phyloP scores from a whole-genome alignment of 2,329 filamentous ascomycete genomes.

The Paraphaeosphaeria sporulosa region DNA sequence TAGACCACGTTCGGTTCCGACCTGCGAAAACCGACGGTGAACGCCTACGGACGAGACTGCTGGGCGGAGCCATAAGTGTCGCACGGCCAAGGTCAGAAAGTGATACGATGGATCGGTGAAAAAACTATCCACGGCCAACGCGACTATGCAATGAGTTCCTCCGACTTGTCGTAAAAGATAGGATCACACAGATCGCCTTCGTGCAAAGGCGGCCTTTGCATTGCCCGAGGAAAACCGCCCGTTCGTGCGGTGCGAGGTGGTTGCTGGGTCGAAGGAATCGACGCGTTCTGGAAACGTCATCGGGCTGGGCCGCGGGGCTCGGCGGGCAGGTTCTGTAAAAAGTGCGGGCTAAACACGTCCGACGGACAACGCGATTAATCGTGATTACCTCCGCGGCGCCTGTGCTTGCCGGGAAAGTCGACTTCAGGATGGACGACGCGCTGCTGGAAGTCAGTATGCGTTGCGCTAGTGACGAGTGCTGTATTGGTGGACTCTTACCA shows the following conservation, averaged over 20 bases:
- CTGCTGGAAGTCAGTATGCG: slow-evolving; percentile 34
- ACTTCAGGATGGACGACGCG: slow-evolving; percentile 91
- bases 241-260: slow-evolving; percentile 11
- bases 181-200: neutral
- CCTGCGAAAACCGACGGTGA: slow-evolving; percentile 11
- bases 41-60: slow-evolving; percentile 9
- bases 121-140: neutral
- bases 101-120: neutral
- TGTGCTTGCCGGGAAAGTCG: slow-evolving; percentile 75
- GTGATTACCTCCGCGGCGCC: slow-evolving; percentile 50
- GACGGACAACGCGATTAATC: slow-evolving; percentile 29
- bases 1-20: slow-evolving; percentile 5
- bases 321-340: slow-evolving; percentile 17
- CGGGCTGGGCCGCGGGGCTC: slow-evolving; percentile 21
- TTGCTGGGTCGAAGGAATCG: slow-evolving; percentile 27
- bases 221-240: neutral
- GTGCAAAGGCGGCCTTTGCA: neutral
- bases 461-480: slow-evolving; percentile 19
- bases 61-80: neutral
- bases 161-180: neutral
- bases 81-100: neutral
- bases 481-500: slow-evolving; percentile 54
- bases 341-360: slow-evolving; percentile 9
- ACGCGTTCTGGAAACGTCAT: slow-evolving; percentile 32
- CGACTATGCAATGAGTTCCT: neutral